Conservation (phyloP, 2,329 filamentous ascomycete genomes). For the Myriosclerotinia curreyana region DNA sequence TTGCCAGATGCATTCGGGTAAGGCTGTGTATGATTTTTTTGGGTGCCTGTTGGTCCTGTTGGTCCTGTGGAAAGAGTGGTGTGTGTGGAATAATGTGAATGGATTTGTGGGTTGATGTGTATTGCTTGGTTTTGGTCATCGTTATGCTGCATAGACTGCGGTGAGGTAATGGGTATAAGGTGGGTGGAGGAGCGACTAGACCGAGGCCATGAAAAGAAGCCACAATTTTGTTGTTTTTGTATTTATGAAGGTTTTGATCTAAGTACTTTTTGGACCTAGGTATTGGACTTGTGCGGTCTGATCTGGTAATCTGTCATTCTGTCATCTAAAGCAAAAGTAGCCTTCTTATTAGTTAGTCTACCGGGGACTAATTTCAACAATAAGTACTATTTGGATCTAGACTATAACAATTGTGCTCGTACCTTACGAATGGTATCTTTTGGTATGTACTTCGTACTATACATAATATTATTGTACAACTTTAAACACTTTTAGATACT, state of each 20-base stretch:
- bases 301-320: slow-evolving; percentile 16
- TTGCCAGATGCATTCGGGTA: slow-evolving; percentile 24
- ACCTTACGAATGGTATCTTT: background rate
- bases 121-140: slow-evolving; percentile 11
- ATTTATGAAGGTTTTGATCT: background rate
- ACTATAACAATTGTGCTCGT: background rate
- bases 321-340: slow-evolving; percentile 9
- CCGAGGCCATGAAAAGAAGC: slow-evolving; percentile 11
- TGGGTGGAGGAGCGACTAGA: slow-evolving; percentile 11
- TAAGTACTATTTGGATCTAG: background rate
- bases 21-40: slow-evolving; percentile 23
- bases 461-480: background rate
- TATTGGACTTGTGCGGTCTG: background rate
- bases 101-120: slow-evolving; percentile 3
- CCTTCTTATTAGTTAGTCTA: slow-evolving; percentile 8
- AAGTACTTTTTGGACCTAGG: background rate
- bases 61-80: background rate
- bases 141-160: slow-evolving; percentile 22
- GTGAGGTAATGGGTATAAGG: slow-evolving; percentile 6
- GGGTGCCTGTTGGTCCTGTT: no score
- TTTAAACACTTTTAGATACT: background rate
- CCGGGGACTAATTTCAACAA: slow-evolving; percentile 8
- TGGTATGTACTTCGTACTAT: background rate
- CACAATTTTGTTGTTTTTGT: background rate
- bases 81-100: background rate